Evolutionary conservation across 257 asterid species (phyloP).

Genomic region (Rubia yunnanensis): DNA sequence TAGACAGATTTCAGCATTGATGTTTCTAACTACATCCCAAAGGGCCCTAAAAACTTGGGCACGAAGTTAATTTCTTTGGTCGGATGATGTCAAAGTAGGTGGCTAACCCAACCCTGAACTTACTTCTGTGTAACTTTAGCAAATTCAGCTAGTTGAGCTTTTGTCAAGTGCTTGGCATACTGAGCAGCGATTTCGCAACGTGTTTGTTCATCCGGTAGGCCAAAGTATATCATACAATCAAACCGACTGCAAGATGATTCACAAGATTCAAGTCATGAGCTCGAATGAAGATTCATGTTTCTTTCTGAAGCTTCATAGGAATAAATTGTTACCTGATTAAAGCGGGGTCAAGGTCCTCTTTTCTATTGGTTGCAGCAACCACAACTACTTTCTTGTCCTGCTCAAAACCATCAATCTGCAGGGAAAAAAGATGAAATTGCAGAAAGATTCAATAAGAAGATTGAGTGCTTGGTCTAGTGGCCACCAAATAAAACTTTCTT

Average conservation of each 20-base stretch:
- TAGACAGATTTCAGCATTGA: not conserved
- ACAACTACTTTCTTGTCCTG: conserved; percentile 89
- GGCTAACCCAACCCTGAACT: not conserved
- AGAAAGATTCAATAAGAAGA: not conserved
- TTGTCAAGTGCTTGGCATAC: conserved; percentile 83
- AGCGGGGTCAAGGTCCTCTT: conserved; percentile 96
- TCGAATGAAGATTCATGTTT: not conserved
- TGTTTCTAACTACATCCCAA: not conserved
- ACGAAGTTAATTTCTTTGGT: too few species aligned
- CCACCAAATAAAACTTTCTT: too few species aligned
- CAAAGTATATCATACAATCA: conserved; percentile 72
- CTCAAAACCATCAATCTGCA: conserved; percentile 98
- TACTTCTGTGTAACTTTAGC: conserved; percentile 31
- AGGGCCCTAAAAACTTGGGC: not conserved
- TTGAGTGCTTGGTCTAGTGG: not conserved
- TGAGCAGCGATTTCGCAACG: conserved; percentile 79
- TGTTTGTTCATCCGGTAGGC: conserved; percentile 72
- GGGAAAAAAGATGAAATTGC: conserved; percentile 2
- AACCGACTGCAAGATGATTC: conserved; percentile 62
- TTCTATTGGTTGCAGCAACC: conserved; percentile 94
- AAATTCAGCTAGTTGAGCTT: conserved; percentile 57
- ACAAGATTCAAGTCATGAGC: not conserved
- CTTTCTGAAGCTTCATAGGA: not conserved
- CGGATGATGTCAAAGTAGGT: not conserved
- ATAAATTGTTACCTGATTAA: conserved; percentile 53